These are phyloP conservation scores for Phoma sp. DNA, from an alignment of 2,329 filamentous ascomycete species.

Conservation along the genomic window DNA sequence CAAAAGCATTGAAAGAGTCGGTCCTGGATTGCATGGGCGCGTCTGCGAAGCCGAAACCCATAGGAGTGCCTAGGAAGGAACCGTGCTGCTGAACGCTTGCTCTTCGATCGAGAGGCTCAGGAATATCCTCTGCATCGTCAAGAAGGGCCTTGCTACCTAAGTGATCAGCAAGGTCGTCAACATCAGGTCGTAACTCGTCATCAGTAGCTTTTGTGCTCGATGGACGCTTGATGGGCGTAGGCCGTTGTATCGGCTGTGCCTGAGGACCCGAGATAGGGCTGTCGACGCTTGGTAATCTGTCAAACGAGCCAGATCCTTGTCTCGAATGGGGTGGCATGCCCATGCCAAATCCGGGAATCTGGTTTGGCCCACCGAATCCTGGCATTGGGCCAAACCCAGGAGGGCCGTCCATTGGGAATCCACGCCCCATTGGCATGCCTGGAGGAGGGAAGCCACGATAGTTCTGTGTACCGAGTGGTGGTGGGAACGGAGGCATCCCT, in stretches of 20 bases:
- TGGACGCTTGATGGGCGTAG: conserved; percentile 86
- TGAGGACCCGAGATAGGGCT: conserved; percentile 57
- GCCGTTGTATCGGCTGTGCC: conserved; percentile 79
- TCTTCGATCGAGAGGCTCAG: conserved; percentile 67
- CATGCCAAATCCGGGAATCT: conserved; percentile 51
- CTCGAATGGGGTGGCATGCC: conserved; percentile 70
- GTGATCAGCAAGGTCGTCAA: conserved; percentile 78
- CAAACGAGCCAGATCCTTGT: conserved; percentile 73
- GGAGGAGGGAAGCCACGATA: conserved; percentile 66
- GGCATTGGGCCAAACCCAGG: conserved; percentile 50
- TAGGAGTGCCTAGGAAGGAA: conserved; percentile 38
- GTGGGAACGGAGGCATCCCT: conserved; percentile 63
- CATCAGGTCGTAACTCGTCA: conserved; percentile 56
- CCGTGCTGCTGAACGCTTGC: conserved; percentile 48
- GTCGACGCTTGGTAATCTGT: conserved; percentile 65
- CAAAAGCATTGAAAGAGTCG: conserved; percentile 46
- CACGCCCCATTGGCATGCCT: conserved; percentile 66
- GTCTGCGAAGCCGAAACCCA: conserved; percentile 47
- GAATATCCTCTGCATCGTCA: conserved; percentile 62
- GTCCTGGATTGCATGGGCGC: conserved; percentile 38
- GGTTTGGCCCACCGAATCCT: conserved; percentile 42
- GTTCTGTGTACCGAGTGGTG: conserved; percentile 57
- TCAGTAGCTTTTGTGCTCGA: conserved; percentile 71
- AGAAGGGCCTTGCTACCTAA: conserved; percentile 90
- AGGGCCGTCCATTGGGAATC: conserved; percentile 62